These are phyloP conservation scores for Lactarius evosmus DNA, from an alignment of 768 basidiomycete genomes.

Conservation along the genomic window DNA sequence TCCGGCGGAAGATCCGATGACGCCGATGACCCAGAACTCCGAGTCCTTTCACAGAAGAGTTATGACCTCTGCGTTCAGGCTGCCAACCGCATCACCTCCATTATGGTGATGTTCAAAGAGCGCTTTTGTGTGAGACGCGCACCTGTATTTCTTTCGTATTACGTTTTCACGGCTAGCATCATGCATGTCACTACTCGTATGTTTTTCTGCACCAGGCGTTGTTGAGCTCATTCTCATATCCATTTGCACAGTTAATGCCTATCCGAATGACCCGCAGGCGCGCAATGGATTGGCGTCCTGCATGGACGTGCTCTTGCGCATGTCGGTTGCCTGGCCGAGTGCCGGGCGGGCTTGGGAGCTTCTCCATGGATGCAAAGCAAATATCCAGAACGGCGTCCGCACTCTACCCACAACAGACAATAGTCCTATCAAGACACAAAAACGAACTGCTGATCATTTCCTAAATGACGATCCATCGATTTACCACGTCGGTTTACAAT, in stretches of 20 bases:
- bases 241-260: constrained; percentile 49
- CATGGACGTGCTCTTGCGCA: constrained; percentile 60
- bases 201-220: constrained; percentile 32
- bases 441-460: constrained; percentile 58
- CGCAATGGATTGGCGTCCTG: constrained; percentile 59
- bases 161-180: constrained; percentile 74
- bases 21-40: constrained; percentile 51
- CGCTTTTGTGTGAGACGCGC: constrained; percentile 58
- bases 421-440: constrained; percentile 40
- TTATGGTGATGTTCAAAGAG: constrained; percentile 60
- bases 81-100: constrained; percentile 74
- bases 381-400: constrained; percentile 25
- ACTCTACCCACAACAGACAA: constrained; percentile 11
- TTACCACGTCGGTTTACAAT: constrained; percentile 12
- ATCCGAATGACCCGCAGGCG: constrained; percentile 68
- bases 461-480: constrained; percentile 28
- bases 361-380: constrained; percentile 57
- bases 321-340: constrained; percentile 73
- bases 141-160: constrained; percentile 72
- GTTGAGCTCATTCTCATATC: constrained; percentile 13
- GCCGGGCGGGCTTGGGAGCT: constrained; percentile 73
- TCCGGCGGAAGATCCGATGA: constrained; percentile 31
- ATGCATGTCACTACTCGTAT: constrained; percentile 73
- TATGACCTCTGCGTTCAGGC: constrained; percentile 73
- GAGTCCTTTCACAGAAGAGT: constrained; percentile 55